Percentiles rank a stretch among this genome's conserved stretches.
phyloP scores from a whole-genome alignment of 305 asterid genomes.

The Nicotiana rustica region DNA sequence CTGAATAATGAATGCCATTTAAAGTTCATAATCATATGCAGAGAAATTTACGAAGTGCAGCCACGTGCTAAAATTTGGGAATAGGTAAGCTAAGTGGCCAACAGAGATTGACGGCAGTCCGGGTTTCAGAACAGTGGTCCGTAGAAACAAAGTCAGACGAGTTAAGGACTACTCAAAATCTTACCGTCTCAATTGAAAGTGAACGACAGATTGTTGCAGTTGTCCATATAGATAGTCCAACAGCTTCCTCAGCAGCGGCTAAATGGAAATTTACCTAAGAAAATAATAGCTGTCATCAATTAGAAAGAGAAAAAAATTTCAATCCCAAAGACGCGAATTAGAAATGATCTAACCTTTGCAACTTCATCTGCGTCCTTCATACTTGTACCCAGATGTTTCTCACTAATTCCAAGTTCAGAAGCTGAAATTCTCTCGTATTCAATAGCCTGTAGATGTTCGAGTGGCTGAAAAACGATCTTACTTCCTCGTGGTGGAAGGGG shows the following conservation, averaged over 20 bases:
- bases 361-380: constrained; percentile 54
- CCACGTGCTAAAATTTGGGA: not conserved
- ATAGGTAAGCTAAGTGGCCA: constrained; percentile 13
- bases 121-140: not conserved
- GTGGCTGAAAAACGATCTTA: constrained; percentile 73
- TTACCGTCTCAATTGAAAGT: constrained; percentile 93
- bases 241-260: constrained; percentile 93
- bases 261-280: constrained; percentile 72
- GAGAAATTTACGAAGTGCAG: not conserved
- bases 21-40: not conserved
- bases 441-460: constrained; percentile 84
- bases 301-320: constrained; percentile 30
- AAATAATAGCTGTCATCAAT: constrained; percentile 34
- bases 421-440: constrained; percentile 67
- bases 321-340: constrained; percentile 28
- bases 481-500: constrained; percentile 79
- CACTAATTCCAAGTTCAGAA: constrained; percentile 63
- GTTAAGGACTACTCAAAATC: not conserved
- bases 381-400: constrained; percentile 51
- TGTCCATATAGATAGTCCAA: constrained; percentile 86
- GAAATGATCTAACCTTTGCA: constrained; percentile 62
- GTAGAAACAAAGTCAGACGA: not conserved
- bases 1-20: not conserved
- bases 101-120: not conserved
- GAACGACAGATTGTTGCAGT: constrained; percentile 84